A percentile compares a stretch with the other conserved stretches of the same genome.
Conservation (phyloP, 352 stramenopile genomes). For the Ochromonadaceae sp. region DNA sequence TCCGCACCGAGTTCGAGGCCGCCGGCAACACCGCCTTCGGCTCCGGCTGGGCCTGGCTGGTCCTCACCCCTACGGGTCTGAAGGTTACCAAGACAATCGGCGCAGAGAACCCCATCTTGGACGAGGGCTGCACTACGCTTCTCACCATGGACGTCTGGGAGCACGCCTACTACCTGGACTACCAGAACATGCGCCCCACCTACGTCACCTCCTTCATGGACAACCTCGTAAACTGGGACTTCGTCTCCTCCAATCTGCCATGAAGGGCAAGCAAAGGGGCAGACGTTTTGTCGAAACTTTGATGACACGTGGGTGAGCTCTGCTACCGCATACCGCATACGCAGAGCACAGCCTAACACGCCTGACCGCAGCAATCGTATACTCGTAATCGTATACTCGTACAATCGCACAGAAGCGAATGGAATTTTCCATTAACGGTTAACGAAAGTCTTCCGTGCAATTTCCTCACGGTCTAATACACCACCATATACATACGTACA, state of each 20-base stretch:
- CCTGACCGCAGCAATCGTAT: not conserved
- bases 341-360: too few species aligned
- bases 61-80: constrained; percentile 40
- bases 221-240: constrained; percentile 87
- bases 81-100: too few species aligned
- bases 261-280: not conserved
- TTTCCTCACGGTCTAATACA: too few species aligned
- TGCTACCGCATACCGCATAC: too few species aligned
- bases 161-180: constrained; percentile 38
- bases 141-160: constrained; percentile 97
- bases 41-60: constrained; percentile 94
- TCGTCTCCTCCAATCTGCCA: constrained; percentile 29
- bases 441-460: too few species aligned
- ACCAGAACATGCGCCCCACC: constrained; percentile 84
- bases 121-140: constrained; percentile 70
- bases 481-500: not conserved
- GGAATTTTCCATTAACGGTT: too few species aligned
- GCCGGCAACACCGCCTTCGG: constrained; percentile 83
- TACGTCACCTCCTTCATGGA: constrained; percentile 85
- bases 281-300: not conserved
- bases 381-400: not conserved
- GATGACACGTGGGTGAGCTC: too few species aligned
- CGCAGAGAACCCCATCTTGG: not conserved
- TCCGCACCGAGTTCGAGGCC: constrained; percentile 54
- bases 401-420: too few species aligned